Base-by-base conservation (phyloP, 1,284 basidiomycete genomes). In the Malassezia psittaci region DNA sequence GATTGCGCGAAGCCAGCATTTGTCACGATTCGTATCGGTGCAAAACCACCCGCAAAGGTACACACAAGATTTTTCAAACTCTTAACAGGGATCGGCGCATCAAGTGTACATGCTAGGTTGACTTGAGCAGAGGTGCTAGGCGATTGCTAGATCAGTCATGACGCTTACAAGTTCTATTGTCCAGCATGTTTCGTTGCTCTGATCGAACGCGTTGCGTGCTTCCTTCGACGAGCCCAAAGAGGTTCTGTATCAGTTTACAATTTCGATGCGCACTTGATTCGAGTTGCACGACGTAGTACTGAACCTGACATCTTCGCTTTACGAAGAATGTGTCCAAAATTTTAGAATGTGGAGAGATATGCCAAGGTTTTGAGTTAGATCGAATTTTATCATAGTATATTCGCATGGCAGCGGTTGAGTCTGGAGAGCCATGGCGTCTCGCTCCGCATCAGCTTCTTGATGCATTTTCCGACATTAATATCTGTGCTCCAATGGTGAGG, bases 401-500 rank as follows among this genome's bases (percentile, higher is more conserved):
- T 4, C 39, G 39, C 39, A 16, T 10, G 16, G 71, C 80, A 21
- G 16, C 16, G 18, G 33, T 39, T 35, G 13, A 12, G 38, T 60
- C 16, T 32, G 44, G 37, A 13, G 52, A 49, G 15, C 57, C 60
- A 6, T 36, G 57, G 21, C 42, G 37, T 18, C 53, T 54, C 19
- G 57, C 64, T 10, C 65, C 66, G 15, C 66, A 66, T 40, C 60
- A 66, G 16, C 48, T 66, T 19, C 62, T 68, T 16, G 57, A 57
- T 51, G 52, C 60, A 1, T 68, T 65, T 41, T 56, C 57, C 40
- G 60, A 65, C 1, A 54, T 67, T 48, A 69, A 66, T 46, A 58
- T 65, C 16, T 58, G 66, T 68, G 80, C 79, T 1, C 79, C 80
- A 10, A 77, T 81, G 62, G 81, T 83, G 16, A 76, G 81, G 32